These are phyloP conservation scores for Fusarium guadeloupense DNA, from an alignment of 2,329 filamentous ascomycete species.

Conservation along the genomic window DNA sequence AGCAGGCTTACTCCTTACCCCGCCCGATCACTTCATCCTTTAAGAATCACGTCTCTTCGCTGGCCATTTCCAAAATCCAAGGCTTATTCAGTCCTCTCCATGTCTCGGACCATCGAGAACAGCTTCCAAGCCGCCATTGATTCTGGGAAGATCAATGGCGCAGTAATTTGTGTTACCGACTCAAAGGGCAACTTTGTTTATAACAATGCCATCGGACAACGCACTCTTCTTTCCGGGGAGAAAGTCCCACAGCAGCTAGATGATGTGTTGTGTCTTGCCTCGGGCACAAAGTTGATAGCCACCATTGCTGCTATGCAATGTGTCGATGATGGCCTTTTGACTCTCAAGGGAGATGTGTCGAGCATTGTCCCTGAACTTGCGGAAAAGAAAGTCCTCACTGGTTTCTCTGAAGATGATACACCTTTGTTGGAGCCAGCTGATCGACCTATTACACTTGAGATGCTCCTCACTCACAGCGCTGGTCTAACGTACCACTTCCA, in stretches of 20 bases:
- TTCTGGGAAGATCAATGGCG: conserved; percentile 55
- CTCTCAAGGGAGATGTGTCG: conserved; percentile 57
- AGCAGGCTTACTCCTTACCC: not conserved
- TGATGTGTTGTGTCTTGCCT: conserved; percentile 50
- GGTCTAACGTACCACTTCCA: conserved; percentile 58
- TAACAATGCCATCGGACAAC: conserved; percentile 51
- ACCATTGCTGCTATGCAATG: conserved; percentile 63
- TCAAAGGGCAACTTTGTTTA: conserved; percentile 51
- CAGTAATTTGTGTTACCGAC: conserved; percentile 54
- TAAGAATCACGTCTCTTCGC: not conserved
- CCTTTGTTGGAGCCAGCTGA: conserved; percentile 47
- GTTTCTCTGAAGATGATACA: conserved; percentile 54
- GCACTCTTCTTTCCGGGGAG: conserved; percentile 53
- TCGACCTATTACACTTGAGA: conserved; percentile 57
- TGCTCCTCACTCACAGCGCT: conserved; percentile 62
- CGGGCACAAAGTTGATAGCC: conserved; percentile 57
- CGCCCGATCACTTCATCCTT: not conserved
- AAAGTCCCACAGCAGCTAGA: conserved; percentile 50
- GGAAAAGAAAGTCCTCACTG: conserved; percentile 57
- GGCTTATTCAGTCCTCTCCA: not conserved
- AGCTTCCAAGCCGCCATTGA: conserved; percentile 53
- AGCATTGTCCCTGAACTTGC: conserved; percentile 58
- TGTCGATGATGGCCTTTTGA: conserved; percentile 61
- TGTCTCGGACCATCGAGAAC: conserved; percentile 49
- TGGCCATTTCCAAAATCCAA: not conserved